Base-by-base conservation (phyloP, 768 basidiomycete species). In the Pulveroboletus sp. region DNA sequence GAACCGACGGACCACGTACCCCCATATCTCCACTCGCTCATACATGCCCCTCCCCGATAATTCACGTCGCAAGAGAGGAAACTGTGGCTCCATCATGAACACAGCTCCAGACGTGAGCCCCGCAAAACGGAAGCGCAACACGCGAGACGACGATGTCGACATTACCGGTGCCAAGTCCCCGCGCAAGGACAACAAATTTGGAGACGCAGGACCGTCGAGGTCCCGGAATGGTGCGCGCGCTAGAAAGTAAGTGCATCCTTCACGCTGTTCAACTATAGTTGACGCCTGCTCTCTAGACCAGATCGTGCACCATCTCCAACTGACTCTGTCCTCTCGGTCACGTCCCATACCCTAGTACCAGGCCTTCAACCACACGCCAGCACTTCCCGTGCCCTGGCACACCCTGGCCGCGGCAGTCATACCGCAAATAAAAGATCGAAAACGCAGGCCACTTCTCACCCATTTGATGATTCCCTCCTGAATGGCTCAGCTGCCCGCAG, bases 221-320 rank as follows among this genome's bases (percentile, higher is more conserved):
- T 60, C 77, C 39, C 76, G 85, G 45, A 76, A 74, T 47, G 79
- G 76, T 37, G 73, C 71, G 44, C 75, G 84, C 53, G 70, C 71
- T 26, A 84, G 79, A 76, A 86, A 77, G 86, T 86, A 53, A 57
- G 80, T 73, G 1, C 35, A 15, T 31, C 33, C 21, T 30, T 6
- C 27, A 5, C 43, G 3, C 28, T 15, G 21, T 47, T 35, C 5
- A 9, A 40, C 10, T 27, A 1, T 27, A 18, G 28, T 35, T 61
- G 45, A 46, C 46, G 5, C 47, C 17, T 33, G 39, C 46, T 35
- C 45, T 40, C 28, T 58, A 87, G 85, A 65, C 72, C 67, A 27
- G 85, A 88, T 58, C 82, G 86, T 44, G 77, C 75, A 11, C 70
- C 73, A 24, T 89, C 87, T 2, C 87, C 87, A 6, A 76, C 86